A percentile compares a stretch with the other conserved stretches of the same genome.
Evolutionary conservation across 2,329 filamentous ascomycete genomes (phyloP).

Genomic region (Ophiostoma himal-ulmi): DNA sequence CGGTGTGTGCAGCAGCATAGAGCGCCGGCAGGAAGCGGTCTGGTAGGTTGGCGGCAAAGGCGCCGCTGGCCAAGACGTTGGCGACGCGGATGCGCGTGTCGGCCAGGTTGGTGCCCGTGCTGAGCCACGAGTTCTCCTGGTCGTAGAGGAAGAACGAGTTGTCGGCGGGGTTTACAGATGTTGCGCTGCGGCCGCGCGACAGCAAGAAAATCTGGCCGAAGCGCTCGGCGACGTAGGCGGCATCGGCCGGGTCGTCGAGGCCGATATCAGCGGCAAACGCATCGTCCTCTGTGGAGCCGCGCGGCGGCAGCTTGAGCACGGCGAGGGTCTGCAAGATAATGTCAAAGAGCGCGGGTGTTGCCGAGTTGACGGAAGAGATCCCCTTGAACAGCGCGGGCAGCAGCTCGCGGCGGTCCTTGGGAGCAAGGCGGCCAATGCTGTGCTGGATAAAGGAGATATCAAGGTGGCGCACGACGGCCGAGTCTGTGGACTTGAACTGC

Average conservation of each 20-base stretch:
- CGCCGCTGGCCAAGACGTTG: constrained; percentile 72
- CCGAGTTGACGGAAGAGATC: constrained; percentile 53
- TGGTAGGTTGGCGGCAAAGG: constrained; percentile 48
- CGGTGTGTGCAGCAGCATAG: constrained; percentile 74
- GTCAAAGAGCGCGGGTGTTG: constrained; percentile 65
- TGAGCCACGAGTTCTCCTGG: constrained; percentile 63
- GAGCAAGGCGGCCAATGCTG: constrained; percentile 51
- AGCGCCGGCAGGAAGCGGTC: constrained; percentile 75
- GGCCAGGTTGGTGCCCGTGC: constrained; percentile 55
- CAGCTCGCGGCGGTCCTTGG: constrained; percentile 61
- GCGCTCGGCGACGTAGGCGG: constrained; percentile 65
- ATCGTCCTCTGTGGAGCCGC: constrained; percentile 72
- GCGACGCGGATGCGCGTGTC: constrained; percentile 65
- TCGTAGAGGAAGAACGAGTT: constrained; percentile 63
- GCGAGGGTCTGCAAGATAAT: constrained; percentile 71
- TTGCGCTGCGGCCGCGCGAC: constrained; percentile 4
- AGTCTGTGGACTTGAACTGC: constrained; percentile 77
- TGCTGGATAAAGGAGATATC: constrained; percentile 87
- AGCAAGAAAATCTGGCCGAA: constrained; percentile 73
- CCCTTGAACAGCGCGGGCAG: constrained; percentile 65
- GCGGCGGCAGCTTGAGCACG: constrained; percentile 63
- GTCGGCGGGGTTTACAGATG: constrained; percentile 37
- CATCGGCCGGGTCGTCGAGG: constrained; percentile 61
- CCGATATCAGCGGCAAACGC: constrained; percentile 61
- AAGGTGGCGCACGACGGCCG: constrained; percentile 74